Evolutionary conservation across 306 rosid species (phyloP).

Genomic region (Vicia faba): DNA sequence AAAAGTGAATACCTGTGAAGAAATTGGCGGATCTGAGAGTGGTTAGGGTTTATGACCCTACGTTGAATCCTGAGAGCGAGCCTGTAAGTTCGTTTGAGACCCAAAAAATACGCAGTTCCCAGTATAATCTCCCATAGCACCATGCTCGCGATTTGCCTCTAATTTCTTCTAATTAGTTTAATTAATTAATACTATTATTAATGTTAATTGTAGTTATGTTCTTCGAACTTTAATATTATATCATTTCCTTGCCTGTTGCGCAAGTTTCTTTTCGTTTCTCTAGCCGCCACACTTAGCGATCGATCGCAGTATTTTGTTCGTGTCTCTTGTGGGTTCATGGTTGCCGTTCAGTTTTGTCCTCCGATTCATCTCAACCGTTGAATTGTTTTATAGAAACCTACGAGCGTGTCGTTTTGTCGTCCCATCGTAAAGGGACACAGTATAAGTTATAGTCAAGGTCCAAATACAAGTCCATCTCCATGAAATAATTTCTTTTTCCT

Average conservation of each 20-base stretch:
- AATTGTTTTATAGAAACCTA: background rate
- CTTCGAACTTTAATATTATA: background rate
- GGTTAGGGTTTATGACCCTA: slow-evolving; percentile 57
- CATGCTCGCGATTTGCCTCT: slow-evolving; percentile 38
- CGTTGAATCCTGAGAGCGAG: slow-evolving; percentile 76
- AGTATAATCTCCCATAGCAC: slow-evolving; percentile 92
- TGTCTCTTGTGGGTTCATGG: background rate
- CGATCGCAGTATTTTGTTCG: background rate
- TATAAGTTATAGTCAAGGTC: background rate
- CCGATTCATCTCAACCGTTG: background rate
- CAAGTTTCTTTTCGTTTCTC: slow-evolving; percentile 36
- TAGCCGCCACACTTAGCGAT: background rate
- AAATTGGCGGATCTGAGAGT: slow-evolving; percentile 65
- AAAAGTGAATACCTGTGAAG: slow-evolving; percentile 50
- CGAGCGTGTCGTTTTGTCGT: background rate
- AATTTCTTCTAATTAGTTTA: background rate
- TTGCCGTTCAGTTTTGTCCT: background rate
- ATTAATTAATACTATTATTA: too few relatives aligned
- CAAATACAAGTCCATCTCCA: too few relatives aligned
- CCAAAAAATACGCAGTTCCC: slow-evolving; percentile 89
- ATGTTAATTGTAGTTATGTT: background rate
- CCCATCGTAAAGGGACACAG: background rate
- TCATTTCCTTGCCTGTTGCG: slow-evolving; percentile 38
- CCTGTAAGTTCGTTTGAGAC: slow-evolving; percentile 73
- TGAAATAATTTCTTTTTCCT: too few relatives aligned